Evolutionary conservation across 176 grass and related monocot genomes (phyloP).

Genomic region (bread wheat (Triticum aestivum)): DNA sequence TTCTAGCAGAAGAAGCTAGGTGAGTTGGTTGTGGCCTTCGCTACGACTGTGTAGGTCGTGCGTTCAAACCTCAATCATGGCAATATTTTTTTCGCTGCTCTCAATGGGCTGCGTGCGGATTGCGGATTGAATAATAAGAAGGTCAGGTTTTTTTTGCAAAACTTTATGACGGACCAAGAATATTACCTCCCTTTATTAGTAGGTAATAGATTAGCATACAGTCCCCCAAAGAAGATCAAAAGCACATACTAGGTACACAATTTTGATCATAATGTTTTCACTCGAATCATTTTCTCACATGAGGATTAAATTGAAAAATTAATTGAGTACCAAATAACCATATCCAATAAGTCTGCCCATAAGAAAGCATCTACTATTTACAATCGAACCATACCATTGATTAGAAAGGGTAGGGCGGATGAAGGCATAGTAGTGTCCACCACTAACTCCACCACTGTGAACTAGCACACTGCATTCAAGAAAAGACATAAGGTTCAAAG

Average conservation of each 20-base stretch:
- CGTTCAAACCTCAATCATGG: no score
- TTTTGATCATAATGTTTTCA: background rate
- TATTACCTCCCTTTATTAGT: no score
- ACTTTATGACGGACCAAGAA: no score
- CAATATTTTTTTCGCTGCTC: no score
- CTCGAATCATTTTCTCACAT: slow-evolving; percentile 3
- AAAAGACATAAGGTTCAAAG: background rate
- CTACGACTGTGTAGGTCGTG: no score
- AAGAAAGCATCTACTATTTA: slow-evolving; percentile 11
- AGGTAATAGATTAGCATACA: background rate
- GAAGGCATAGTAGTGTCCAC: slow-evolving; percentile 75
- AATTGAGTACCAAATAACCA: background rate
- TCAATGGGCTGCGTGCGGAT: no score
- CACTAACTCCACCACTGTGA: slow-evolving; percentile 71
- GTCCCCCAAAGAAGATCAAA: background rate
- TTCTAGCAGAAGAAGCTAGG: no score
- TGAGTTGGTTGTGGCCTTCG: no score
- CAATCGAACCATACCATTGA: slow-evolving; percentile 52
- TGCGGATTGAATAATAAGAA: no score
- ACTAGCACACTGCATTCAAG: slow-evolving; percentile 61
- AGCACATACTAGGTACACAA: background rate
- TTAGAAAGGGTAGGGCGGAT: slow-evolving; percentile 68
- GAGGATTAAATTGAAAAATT: background rate
- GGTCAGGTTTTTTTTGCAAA: no score
- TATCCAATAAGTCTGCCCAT: background rate